These are phyloP conservation scores for Thozetella sp. DNA, from an alignment of 495 filamentous ascomycete genomes.

Conservation along the genomic window DNA sequence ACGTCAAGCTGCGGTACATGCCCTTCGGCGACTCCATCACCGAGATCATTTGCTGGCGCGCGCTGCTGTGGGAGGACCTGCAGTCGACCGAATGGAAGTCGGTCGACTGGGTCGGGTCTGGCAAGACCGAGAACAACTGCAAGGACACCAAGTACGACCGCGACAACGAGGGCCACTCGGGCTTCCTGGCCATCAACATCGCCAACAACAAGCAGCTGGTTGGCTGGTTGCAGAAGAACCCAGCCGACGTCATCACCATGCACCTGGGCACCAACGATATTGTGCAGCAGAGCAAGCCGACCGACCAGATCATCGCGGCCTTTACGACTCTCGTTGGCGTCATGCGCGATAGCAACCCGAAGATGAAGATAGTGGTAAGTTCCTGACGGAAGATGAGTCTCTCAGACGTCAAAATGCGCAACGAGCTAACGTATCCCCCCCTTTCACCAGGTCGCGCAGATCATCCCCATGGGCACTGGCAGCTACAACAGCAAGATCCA, in stretches of 20 bases:
- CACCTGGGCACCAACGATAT: constrained; percentile 57
- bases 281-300: constrained; percentile 40
- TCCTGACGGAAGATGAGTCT: not conserved
- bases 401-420: not conserved
- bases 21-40: constrained; percentile 55
- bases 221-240: constrained; percentile 48
- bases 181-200: constrained; percentile 52
- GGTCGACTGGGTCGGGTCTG: constrained; percentile 50
- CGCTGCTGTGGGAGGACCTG: constrained; percentile 44
- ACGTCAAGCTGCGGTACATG: constrained; percentile 40
- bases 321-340: constrained; percentile 43
- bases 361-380: constrained; percentile 54
- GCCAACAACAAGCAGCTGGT: constrained; percentile 47
- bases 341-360: constrained; percentile 47
- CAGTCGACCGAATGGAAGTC: constrained; percentile 37
- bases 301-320: constrained; percentile 42
- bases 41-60: constrained; percentile 51
- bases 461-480: constrained; percentile 46
- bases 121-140: constrained; percentile 38
- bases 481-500: constrained; percentile 38
- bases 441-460: constrained; percentile 46
- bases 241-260: constrained; percentile 52
- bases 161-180: constrained; percentile 55
- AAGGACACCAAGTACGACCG: constrained; percentile 39
- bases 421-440: not conserved